Conservation (phyloP, 2,329 filamentous ascomycete species). For the Colletotrichum agaves region DNA sequence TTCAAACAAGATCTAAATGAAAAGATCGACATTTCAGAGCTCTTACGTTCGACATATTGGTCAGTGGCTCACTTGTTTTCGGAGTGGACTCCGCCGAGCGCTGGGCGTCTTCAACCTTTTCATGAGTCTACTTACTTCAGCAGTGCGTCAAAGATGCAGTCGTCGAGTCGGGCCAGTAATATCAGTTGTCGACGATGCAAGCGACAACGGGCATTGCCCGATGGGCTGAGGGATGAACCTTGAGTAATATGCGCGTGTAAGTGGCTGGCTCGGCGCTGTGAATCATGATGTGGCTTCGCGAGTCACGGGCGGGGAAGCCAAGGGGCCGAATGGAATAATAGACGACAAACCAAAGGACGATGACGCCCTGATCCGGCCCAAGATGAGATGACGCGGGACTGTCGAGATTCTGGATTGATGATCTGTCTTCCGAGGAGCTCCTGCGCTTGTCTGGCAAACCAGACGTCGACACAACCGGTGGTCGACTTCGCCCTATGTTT, state of each 20-base stretch:
- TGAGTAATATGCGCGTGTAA: conserved; percentile 1
- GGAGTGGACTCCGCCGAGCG: conserved; percentile 4
- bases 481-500: neutral
- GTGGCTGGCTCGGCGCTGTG: conserved; percentile 20
- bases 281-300: conserved; percentile 27
- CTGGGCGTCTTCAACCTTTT: neutral
- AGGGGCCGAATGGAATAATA: conserved; percentile 10
- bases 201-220: neutral
- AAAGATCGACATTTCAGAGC: too few species aligned
- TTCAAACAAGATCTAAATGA: too few species aligned
- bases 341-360: neutral
- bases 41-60: neutral
- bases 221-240: neutral
- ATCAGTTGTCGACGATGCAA: neutral
- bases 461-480: conserved; percentile 4
- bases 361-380: neutral
- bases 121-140: neutral
- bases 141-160: neutral
- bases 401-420: neutral
- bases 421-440: neutral
- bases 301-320: conserved; percentile 23
- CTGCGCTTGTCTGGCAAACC: conserved; percentile 5
- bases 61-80: neutral
- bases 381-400: neutral
- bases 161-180: neutral